Percentiles rank a stretch among this genome's conserved stretches.
Evolutionary conservation across 2,329 filamentous ascomycete species (phyloP).

Genomic region (Botrytis squamosa): DNA sequence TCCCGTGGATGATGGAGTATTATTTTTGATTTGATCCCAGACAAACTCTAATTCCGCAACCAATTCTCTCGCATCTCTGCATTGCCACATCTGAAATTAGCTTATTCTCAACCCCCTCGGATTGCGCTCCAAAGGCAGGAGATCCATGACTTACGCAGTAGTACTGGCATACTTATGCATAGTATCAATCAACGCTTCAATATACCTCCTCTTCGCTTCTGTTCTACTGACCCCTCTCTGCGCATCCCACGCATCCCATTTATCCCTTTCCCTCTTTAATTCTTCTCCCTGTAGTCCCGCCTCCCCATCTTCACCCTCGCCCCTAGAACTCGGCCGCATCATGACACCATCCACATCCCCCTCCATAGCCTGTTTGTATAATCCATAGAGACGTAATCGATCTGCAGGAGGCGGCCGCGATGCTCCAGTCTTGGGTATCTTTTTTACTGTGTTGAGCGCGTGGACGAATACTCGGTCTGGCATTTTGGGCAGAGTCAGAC

Average conservation of each 20-base stretch:
- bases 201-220: slow-evolving; percentile 91
- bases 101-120: not conserved
- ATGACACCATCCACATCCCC: slow-evolving; percentile 94
- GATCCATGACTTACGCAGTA: slow-evolving; percentile 59
- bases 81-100: slow-evolving; percentile 23
- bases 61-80: slow-evolving; percentile 76
- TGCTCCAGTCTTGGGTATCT: slow-evolving; percentile 90
- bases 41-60: slow-evolving; percentile 97
- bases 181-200: slow-evolving; percentile 89
- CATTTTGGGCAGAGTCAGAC: slow-evolving; percentile 8
- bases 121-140: not conserved
- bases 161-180: slow-evolving; percentile 93
- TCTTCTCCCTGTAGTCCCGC: slow-evolving; percentile 39
- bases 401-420: slow-evolving; percentile 82
- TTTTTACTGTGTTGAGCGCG: slow-evolving; percentile 97
- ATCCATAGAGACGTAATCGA: slow-evolving; percentile 88
- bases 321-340: slow-evolving; percentile 69
- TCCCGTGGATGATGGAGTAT: slow-evolving; percentile 63
- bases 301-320: slow-evolving; percentile 54
- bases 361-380: slow-evolving; percentile 99
- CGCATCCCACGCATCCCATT: slow-evolving; percentile 95
- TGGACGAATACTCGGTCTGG: slow-evolving; percentile 97
- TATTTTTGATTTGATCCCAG: slow-evolving; percentile 96
- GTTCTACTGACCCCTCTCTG: slow-evolving; percentile 82
- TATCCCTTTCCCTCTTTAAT: slow-evolving; percentile 55